These are phyloP conservation scores for Bullera alba DNA, from an alignment of 768 basidiomycete species.

Conservation along the genomic window DNA sequence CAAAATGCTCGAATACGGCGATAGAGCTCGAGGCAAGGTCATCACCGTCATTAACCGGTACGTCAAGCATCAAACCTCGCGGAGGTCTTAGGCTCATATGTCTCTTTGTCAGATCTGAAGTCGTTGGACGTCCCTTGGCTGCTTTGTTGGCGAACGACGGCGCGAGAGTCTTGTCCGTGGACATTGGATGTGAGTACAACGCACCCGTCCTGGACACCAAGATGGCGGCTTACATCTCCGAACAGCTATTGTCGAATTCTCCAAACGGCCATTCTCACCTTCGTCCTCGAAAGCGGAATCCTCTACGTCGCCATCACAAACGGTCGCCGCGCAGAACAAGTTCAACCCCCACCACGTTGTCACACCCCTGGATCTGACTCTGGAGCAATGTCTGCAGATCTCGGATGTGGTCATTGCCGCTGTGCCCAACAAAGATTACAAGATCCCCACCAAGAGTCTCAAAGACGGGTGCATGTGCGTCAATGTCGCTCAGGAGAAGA, in stretches of 20 bases:
- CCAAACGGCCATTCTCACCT: conserved; percentile 66
- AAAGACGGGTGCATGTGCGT: conserved; percentile 91
- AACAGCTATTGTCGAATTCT: conserved; percentile 79
- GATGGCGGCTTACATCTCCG: not conserved
- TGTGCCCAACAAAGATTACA: conserved; percentile 77
- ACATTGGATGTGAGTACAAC: conserved; percentile 65
- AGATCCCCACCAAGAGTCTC: conserved; percentile 77
- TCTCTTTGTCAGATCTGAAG: conserved; percentile 64
- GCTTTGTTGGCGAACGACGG: conserved; percentile 94
- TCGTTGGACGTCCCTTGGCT: conserved; percentile 93
- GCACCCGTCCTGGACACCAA: not conserved
- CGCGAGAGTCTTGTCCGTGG: conserved; percentile 87
- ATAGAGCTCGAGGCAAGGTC: conserved; percentile 69
- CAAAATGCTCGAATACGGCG: conserved; percentile 81
- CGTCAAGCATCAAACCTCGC: conserved; percentile 6
- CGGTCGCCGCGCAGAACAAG: conserved; percentile 45
- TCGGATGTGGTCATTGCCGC: conserved; percentile 94
- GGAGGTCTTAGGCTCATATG: not conserved
- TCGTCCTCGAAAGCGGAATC: not conserved
- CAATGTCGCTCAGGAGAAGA: conserved; percentile 91
- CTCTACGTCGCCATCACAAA: not conserved
- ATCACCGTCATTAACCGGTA: conserved; percentile 92
- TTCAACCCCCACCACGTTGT: conserved; percentile 82
- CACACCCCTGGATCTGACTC: conserved; percentile 59
- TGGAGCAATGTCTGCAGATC: conserved; percentile 71